Base-by-base conservation (phyloP, 768 basidiomycete genomes). In the Collybia mongolica region DNA sequence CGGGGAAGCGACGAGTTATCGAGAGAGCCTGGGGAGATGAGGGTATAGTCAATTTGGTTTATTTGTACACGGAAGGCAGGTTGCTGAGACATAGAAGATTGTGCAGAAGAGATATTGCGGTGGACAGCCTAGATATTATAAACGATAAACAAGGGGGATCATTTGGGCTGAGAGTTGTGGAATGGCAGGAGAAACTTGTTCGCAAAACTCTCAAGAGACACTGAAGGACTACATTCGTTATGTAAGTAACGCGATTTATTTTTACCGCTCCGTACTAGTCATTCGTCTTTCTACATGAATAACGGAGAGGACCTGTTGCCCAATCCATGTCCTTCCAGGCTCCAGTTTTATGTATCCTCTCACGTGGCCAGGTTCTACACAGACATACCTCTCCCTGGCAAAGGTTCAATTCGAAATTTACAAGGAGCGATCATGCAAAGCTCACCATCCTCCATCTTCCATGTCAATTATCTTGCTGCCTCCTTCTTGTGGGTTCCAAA, bases 281-380 rank as follows among this genome's bases (percentile, higher is more conserved):
- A 58, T 17, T 20, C 48, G 37, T 14, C 38, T 39, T 26, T 47
- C 39, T 8, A 22, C 26, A 2, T 14, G 15, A 9, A 51, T 51
- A 24, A 51, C 51, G 17, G 79, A 79, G 12, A 95, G 55, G 1
- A 81, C 74, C 61, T 96, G 93, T 52, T 82, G 79, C 2, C 91
- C 92, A 24, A 81, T 66, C 90, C 93, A 95, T 20, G 76, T 81
- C 60, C 82, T 70, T 23, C 87, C 87, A 6, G 84, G 72, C 36
- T 71, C 74, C 6, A 93, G 66, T 44, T 66, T 68, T 22, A 80
- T 82, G 65, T 84, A 94, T 9, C 89, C 88, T 39, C 81, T 71
- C 3, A 92, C 93, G 65, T 78, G 77, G 17, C 94, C 94, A 12
- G 96, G 95, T 68, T 98, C 96, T 48, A 97, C 83, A 58, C 96